Percentiles rank a stretch among this genome's conserved stretches.
Conservation (phyloP, 2,329 filamentous ascomycete genomes). For the Plenodomus biglobosus region DNA sequence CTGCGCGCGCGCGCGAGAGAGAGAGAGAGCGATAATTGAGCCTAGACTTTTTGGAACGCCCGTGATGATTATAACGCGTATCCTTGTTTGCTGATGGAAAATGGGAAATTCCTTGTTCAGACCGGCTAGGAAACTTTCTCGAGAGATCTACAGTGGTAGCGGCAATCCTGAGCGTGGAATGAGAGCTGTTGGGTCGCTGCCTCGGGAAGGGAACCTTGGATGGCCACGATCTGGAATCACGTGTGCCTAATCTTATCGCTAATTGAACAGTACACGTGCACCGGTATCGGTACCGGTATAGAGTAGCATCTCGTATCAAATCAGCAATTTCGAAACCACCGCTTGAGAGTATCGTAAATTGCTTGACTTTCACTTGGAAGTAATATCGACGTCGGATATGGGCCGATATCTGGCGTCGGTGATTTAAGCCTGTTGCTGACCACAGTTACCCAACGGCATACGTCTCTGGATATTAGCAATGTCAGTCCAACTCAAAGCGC, state of each 20-base stretch:
- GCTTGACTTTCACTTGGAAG: not conserved
- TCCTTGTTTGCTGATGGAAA: too few relatives aligned
- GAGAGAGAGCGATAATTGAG: too few relatives aligned
- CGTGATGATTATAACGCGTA: too few relatives aligned
- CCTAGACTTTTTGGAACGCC: too few relatives aligned
- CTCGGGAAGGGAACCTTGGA: not conserved
- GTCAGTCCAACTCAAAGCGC: not conserved
- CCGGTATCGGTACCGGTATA: not conserved
- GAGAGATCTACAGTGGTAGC: too few relatives aligned
- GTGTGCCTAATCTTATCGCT: constrained; percentile 12
- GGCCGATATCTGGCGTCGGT: not conserved
- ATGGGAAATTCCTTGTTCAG: too few relatives aligned
- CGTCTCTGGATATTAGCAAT: not conserved
- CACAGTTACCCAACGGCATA: not conserved
- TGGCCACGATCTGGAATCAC: constrained; percentile 7
- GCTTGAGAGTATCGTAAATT: not conserved
- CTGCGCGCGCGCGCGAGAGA: too few relatives aligned
- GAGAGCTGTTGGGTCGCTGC: too few relatives aligned
- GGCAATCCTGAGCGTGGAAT: not conserved
- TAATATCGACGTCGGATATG: not conserved
- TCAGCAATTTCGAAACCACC: not conserved
- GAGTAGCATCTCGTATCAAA: not conserved
- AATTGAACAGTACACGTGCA: not conserved
- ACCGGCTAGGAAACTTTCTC: too few relatives aligned
- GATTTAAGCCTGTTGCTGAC: not conserved